These are phyloP conservation scores for Ceratopteris richardii DNA, from an alignment of 75 land plant species.

Conservation along the genomic window DNA sequence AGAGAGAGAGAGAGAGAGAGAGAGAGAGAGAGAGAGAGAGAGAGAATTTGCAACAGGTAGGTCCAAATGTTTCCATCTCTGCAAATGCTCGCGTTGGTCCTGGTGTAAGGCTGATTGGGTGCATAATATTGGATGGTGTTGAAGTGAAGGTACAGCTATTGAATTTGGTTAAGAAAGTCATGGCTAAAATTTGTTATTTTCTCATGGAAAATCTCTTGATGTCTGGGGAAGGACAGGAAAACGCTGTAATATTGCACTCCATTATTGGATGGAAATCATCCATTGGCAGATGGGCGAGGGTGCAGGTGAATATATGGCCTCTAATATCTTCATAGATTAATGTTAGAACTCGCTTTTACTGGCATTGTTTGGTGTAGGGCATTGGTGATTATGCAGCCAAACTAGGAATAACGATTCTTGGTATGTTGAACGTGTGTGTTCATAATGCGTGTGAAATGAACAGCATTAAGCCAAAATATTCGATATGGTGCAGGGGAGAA, in stretches of 20 bases:
- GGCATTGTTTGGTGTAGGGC: conserved; percentile 39
- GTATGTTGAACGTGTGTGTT: conserved; percentile 20
- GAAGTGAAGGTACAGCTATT: conserved; percentile 68
- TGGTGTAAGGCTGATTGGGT: conserved; percentile 75
- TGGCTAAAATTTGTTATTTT: too few species aligned
- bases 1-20: too few species aligned
- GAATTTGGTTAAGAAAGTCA: too few species aligned
- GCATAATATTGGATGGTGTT: conserved; percentile 87
- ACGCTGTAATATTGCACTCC: conserved; percentile 77
- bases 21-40: too few species aligned
- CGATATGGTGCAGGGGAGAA: conserved; percentile 85
- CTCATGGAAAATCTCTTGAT: too few species aligned
- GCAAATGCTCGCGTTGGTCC: conserved; percentile 93
- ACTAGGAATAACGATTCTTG: conserved; percentile 89
- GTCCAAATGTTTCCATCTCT: conserved; percentile 96
- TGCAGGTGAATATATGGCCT: conserved; percentile 52
- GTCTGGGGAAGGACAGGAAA: conserved; percentile 49
- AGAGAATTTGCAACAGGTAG: conserved; percentile 47
- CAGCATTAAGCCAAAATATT: too few species aligned
- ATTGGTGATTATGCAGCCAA: conserved; percentile 69
- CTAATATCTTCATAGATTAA: not conserved
- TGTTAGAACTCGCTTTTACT: not conserved
- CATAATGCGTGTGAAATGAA: too few species aligned
- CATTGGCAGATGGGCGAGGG: conserved; percentile 90
- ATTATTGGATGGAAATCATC: conserved; percentile 99